These are phyloP conservation scores for Obba rivulosa DNA, from an alignment of 768 basidiomycete genomes.

Conservation along the genomic window DNA sequence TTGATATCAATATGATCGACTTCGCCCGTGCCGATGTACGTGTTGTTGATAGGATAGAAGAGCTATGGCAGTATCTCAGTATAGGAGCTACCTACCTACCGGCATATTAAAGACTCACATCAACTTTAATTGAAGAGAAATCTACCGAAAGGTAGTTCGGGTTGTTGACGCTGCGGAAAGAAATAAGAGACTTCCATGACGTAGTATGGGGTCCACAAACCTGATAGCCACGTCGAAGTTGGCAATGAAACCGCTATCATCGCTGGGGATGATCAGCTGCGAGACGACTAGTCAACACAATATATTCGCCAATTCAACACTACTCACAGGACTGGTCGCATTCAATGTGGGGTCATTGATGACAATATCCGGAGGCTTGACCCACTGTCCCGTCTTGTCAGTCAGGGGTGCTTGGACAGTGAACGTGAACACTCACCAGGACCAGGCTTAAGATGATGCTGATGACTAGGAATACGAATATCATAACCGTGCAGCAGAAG, in stretches of 20 bases:
- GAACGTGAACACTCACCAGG: constrained; percentile 42
- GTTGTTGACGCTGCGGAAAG: constrained; percentile 55
- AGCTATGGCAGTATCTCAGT: constrained; percentile 37
- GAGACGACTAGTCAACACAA: neutral
- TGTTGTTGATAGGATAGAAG: constrained; percentile 70
- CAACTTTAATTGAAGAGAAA: constrained; percentile 57
- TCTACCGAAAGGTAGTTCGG: constrained; percentile 76
- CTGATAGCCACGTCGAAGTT: constrained; percentile 63
- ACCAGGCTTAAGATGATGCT: constrained; percentile 62
- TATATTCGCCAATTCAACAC: neutral
- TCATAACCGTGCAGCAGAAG: constrained; percentile 72
- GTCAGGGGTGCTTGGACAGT: neutral
- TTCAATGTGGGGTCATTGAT: constrained; percentile 42
- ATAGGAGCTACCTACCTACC: neutral
- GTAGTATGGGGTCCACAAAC: constrained; percentile 34
- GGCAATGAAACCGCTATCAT: constrained; percentile 40
- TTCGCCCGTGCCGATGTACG: constrained; percentile 59
- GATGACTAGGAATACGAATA: constrained; percentile 55
- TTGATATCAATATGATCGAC: constrained; percentile 37
- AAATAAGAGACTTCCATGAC: neutral
- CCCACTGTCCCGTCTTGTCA: constrained; percentile 46
- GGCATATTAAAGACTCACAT: constrained; percentile 32
- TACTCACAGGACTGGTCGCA: constrained; percentile 41
- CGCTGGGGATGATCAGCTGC: constrained; percentile 30
- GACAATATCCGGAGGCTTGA: constrained; percentile 63